Evolutionary conservation across 2,329 filamentous ascomycete species (phyloP).

Genomic region (Onygenales sp.): DNA sequence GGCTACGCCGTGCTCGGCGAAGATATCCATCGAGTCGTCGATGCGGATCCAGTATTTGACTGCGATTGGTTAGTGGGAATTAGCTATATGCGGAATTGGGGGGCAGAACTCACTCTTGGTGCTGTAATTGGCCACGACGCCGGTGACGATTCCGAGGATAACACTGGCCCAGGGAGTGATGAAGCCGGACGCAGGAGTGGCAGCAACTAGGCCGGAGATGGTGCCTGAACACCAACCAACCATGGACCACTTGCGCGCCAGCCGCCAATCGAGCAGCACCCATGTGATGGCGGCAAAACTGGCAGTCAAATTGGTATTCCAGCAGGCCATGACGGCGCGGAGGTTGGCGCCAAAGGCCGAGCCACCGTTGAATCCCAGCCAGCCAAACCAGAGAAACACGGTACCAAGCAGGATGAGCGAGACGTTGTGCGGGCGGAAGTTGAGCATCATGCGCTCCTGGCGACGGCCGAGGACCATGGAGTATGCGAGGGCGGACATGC

Average conservation of each 20-base stretch:
- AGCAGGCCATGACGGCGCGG: slow-evolving; percentile 90
- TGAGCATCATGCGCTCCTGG: slow-evolving; percentile 99
- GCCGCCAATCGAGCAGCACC: slow-evolving; percentile 90
- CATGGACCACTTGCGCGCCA: slow-evolving; percentile 90
- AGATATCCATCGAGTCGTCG: slow-evolving; percentile 83
- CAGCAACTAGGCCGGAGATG: slow-evolving; percentile 79
- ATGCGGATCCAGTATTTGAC: slow-evolving; percentile 67
- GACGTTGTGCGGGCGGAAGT: slow-evolving; percentile 98
- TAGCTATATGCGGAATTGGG: slow-evolving; percentile 12
- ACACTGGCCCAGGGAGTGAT: slow-evolving; percentile 59
- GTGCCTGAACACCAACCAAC: slow-evolving; percentile 87
- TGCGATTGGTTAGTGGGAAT: slow-evolving; percentile 16
- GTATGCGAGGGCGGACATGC: slow-evolving; percentile 87
- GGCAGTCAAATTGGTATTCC: slow-evolving; percentile 91
- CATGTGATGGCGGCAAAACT: slow-evolving; percentile 88
- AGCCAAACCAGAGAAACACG: slow-evolving; percentile 94
- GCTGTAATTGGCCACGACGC: slow-evolving; percentile 68
- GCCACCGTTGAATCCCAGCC: slow-evolving; percentile 97
- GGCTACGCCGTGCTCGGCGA: slow-evolving; percentile 79
- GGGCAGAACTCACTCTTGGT: slow-evolving; percentile 63
- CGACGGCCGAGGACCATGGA: slow-evolving; percentile 91
- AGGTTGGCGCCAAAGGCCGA: slow-evolving; percentile 91
- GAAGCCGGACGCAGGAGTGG: slow-evolving; percentile 74
- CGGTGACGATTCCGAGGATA: slow-evolving; percentile 52
- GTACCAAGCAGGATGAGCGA: slow-evolving; percentile 94